Percentiles rank a stretch among this genome's conserved stretches.
These are phyloP conservation scores for Rosa hybrid DNA, from an alignment of 331 rosid species.

Conservation along the genomic window DNA sequence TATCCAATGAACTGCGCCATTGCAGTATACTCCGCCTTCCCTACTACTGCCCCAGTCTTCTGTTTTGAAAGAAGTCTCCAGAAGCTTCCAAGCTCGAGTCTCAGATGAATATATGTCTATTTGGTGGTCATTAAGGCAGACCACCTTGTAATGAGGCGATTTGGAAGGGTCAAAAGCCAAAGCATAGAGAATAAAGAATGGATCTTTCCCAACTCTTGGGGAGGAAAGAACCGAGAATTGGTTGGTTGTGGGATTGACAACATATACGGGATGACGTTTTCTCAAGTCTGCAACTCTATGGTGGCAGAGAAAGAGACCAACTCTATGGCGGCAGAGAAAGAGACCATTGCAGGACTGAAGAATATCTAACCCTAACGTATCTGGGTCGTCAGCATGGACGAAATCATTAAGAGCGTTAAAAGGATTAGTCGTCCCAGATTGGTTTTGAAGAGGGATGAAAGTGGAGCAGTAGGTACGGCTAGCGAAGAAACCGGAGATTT, in stretches of 20 bases:
- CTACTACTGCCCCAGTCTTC: no score
- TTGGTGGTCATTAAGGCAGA: neutral
- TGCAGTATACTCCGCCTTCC: no score
- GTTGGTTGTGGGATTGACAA: neutral
- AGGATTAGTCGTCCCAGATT: neutral
- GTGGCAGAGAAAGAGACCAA: no score
- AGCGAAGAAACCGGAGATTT: neutral
- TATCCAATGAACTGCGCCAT: no score
- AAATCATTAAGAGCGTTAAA: neutral
- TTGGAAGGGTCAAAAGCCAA: neutral
- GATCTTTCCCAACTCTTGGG: neutral
- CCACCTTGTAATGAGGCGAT: neutral
- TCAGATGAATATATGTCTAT: neutral
- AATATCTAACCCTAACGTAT: neutral
- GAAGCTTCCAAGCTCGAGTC: neutral
- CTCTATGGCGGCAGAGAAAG: neutral
- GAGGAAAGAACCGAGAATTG: neutral
- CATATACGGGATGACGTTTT: neutral
- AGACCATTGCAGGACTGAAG: slow-evolving; percentile 5
- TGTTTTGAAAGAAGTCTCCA: no score
- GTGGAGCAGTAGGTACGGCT: neutral
- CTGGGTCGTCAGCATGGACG: neutral
- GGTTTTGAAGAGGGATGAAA: neutral
- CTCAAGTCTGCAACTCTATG: no score
- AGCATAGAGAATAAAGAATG: neutral